Percentiles rank a stretch among this genome's conserved stretches.
These are phyloP conservation scores for Collybia nuda DNA, from an alignment of 768 basidiomycete genomes.

Conservation along the genomic window DNA sequence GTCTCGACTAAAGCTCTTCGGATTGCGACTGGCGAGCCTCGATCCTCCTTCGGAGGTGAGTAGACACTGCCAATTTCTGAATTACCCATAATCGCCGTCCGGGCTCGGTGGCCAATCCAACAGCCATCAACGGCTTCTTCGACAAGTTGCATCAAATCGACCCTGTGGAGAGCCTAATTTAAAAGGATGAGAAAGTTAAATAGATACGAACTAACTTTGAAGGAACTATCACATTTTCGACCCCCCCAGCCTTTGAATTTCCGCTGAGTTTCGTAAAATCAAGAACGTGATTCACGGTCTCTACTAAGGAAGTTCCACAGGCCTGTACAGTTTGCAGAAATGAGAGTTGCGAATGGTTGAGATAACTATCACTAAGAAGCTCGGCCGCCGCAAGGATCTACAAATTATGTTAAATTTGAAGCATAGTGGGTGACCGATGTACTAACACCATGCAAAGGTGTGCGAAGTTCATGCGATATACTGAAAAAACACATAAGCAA, in stretches of 20 bases:
- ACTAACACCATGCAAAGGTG: constrained; percentile 85
- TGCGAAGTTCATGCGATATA: constrained; percentile 89
- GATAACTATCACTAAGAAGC: constrained; percentile 78
- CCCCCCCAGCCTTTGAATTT: constrained; percentile 74
- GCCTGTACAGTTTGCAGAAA: constrained; percentile 93
- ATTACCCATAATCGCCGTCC: constrained; percentile 64
- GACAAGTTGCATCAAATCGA: constrained; percentile 78
- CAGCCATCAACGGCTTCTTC: constrained; percentile 92
- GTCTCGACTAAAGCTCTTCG: constrained; percentile 68
- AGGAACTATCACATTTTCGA: constrained; percentile 72
- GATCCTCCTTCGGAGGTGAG: constrained; percentile 72
- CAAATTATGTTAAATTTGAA: constrained; percentile 2
- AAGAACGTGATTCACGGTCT: constrained; percentile 95
- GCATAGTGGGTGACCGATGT: neutral
- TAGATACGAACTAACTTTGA: constrained; percentile 47
- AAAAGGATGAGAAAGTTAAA: neutral
- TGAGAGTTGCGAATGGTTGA: constrained; percentile 79
- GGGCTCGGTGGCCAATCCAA: constrained; percentile 90
- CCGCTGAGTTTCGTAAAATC: constrained; percentile 96
- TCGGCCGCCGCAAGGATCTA: constrained; percentile 92
- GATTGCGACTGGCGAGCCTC: constrained; percentile 38
- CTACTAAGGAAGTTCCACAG: constrained; percentile 92
- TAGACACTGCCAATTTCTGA: constrained; percentile 92
- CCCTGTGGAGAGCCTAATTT: constrained; percentile 30
- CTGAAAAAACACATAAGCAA: constrained; percentile 30